A percentile compares a stretch with the other conserved stretches of the same genome.
These are phyloP conservation scores for Sophora flavescens DNA, from an alignment of 306 rosid genomes.

Conservation along the genomic window DNA sequence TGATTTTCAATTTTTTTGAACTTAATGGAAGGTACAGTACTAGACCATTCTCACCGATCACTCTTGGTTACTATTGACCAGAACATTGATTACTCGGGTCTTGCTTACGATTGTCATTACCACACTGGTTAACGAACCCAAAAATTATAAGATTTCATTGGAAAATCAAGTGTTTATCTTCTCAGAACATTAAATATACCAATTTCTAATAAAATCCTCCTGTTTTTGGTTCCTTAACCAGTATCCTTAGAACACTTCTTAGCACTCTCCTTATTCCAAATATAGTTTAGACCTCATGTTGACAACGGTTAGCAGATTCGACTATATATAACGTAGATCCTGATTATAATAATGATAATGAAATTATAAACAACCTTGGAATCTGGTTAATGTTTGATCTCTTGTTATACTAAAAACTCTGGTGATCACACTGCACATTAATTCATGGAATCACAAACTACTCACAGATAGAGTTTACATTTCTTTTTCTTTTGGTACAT, in stretches of 20 bases:
- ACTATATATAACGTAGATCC: background rate
- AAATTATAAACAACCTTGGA: slow-evolving; percentile 6
- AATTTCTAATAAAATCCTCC: too few relatives aligned
- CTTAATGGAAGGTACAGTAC: background rate
- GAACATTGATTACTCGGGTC: background rate
- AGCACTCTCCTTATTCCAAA: too few relatives aligned
- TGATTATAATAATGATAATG: background rate
- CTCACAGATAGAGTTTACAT: slow-evolving; percentile 13
- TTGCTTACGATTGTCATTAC: too few relatives aligned
- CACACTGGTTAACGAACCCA: too few relatives aligned
- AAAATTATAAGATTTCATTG: too few relatives aligned
- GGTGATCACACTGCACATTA: slow-evolving; percentile 42
- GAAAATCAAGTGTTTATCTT: too few relatives aligned
- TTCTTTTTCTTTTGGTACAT: slow-evolving; percentile 9
- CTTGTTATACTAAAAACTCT: slow-evolving; percentile 2
- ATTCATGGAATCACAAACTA: slow-evolving; percentile 43
- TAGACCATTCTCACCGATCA: background rate
- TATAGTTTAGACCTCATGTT: background rate
- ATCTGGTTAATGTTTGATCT: slow-evolving; percentile 27
- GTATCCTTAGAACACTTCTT: too few relatives aligned
- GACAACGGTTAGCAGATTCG: background rate
- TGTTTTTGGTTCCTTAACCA: too few relatives aligned
- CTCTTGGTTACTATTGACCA: background rate
- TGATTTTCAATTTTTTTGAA: background rate
- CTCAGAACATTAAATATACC: too few relatives aligned